Base-by-base conservation (phyloP, 192 early-diverging fungal species). In the Gigaspora rosea region DNA sequence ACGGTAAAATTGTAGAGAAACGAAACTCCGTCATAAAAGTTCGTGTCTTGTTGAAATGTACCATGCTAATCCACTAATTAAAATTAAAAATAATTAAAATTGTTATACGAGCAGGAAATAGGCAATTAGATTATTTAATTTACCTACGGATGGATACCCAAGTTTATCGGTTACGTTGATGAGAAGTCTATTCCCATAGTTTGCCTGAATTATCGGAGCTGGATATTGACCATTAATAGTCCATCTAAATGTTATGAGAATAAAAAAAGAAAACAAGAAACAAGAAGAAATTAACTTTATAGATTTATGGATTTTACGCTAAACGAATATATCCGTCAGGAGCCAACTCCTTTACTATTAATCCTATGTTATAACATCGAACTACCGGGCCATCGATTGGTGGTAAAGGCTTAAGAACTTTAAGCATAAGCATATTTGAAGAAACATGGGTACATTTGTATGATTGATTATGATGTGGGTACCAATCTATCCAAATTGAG, bases 301-400 rank as follows among this genome's bases (percentile, higher is more conserved):
- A 27, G 1, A 27, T 27, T 27, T 27, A 27, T 27, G 27, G 27
- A 27, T 27, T 1, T 27, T 27, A 27, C n/a, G 91, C 91, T 47
- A 82, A 85, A 18, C 89, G 87, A 73, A 89, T 86, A 58, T 68
- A 74, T 47, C 89, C 90, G 82, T 94, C 91, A 11, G 91, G 91
- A 18, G 63, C 20, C 9, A 61, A 10, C 12, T 27, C 32, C 11
- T 18, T 8, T 1, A 27, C 5, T 32, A 12, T 61, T 32, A 61
- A 61, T 1, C 2, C 32, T 0, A 61, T 12, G 1, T 61, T 13
- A 61, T 61, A 61, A 8, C 9, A 61, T 18, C 59, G 59, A 12
- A 27, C 32, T 11, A 61, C 59, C 0, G 59, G 59, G 4, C 32
- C 32, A 27, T 10, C 32, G 3, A 12, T 61, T 9, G 32, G 18